Percentiles rank a stretch among this genome's conserved stretches.
These are phyloP conservation scores for Hyphodiscus sp. DNA, from an alignment of 2,329 filamentous ascomycete genomes.

Conservation along the genomic window DNA sequence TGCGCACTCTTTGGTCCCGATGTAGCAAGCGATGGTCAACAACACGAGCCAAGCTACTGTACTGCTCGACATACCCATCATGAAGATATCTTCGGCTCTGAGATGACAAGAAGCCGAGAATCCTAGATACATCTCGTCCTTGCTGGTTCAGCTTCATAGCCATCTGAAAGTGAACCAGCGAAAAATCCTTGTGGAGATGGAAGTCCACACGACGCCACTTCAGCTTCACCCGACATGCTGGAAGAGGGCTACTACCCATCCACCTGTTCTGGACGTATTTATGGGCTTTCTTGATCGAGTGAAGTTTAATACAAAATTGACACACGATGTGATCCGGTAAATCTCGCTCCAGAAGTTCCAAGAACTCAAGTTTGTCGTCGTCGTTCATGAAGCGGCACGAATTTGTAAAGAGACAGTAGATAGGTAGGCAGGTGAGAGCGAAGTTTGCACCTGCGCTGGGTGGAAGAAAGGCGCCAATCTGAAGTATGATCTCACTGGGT, in stretches of 20 bases:
- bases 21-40: conserved; percentile 3
- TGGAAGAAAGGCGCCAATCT: conserved; percentile 6
- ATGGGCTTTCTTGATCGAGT: conserved; percentile 4
- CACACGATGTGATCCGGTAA: conserved; percentile 10
- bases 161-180: conserved; percentile 9
- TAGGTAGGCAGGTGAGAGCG: conserved; percentile 3
- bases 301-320: conserved; percentile 8
- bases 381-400: conserved; percentile 1
- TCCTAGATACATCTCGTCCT: conserved; percentile 3
- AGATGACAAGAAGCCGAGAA: conserved; percentile 4
- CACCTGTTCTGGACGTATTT: neutral
- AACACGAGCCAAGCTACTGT: neutral
- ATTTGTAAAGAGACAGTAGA: conserved; percentile 3
- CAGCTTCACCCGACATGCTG: neutral
- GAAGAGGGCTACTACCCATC: neutral
- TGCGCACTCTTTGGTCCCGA: conserved; percentile 7
- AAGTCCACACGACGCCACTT: neutral
- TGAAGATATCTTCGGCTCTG: neutral
- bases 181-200: conserved; percentile 7
- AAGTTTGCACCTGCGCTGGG: conserved; percentile 3
- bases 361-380: neutral
- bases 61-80: conserved; percentile 2
- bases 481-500: conserved; percentile 6
- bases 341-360: conserved; percentile 6
- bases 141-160: conserved; percentile 11